Conservation (phyloP, 176 grass and related monocot species). For the Oryza meridionalis region DNA sequence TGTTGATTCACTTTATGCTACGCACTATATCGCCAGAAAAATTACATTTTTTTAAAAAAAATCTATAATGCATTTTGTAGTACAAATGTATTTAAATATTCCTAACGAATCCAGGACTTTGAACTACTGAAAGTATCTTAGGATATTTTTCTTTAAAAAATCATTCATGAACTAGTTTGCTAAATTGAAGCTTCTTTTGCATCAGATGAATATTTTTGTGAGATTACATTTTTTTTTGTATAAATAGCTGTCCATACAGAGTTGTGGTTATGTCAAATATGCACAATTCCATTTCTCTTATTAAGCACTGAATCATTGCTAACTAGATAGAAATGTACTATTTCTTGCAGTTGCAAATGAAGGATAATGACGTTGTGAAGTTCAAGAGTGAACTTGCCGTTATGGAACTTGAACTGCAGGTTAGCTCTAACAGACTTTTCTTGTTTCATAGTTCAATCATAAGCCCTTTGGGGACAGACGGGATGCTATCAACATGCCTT, state of each 20-base stretch:
- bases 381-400: constrained; percentile 92
- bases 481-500: constrained; percentile 12
- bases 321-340: constrained; percentile 25
- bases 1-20: not conserved
- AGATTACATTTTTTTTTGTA: not conserved
- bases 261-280: constrained; percentile 1
- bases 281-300: constrained; percentile 7
- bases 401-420: constrained; percentile 97
- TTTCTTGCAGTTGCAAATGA: constrained; percentile 69
- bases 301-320: constrained; percentile 8
- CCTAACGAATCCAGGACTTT: not conserved
- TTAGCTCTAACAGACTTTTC: constrained; percentile 28
- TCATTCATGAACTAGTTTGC: not conserved
- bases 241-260: not conserved
- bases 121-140: not conserved
- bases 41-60: not conserved
- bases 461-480: not conserved
- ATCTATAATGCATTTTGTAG: not conserved
- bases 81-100: not conserved
- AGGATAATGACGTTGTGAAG: constrained; percentile 67
- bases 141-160: not conserved
- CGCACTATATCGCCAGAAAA: not conserved
- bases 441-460: constrained; percentile 14
- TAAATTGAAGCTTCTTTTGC: constrained; percentile 14
- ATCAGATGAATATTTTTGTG: not conserved